Evolutionary conservation across 2,329 filamentous ascomycete genomes (phyloP), one percentile per base, ranked within the genome.

Genomic region (Xylaria multiplex): DNA sequence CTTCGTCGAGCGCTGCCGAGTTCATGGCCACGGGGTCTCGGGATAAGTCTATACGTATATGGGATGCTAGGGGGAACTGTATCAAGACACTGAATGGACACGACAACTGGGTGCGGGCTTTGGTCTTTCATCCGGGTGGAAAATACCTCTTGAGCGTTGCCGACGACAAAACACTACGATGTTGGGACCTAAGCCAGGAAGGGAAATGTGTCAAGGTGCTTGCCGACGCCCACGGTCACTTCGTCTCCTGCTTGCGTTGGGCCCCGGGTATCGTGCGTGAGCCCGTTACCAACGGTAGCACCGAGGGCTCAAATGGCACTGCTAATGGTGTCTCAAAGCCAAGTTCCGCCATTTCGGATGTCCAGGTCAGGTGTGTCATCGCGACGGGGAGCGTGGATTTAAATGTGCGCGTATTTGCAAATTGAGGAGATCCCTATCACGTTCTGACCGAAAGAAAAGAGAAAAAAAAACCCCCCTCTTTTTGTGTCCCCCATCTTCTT

Each of bases 151-250:
- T 98, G 6, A 94, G 91, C 6, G 92, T 91, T 22, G 87, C 91
- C 16, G 95, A 98, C 77, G 95, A 98, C 81, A 97, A 96, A 81
- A 94, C 93, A 4, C 84, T 98, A 66, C 86, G 94, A 62, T 97
- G 94, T 82, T 98, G 95, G 95, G 95, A 98, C 81, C 82, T 98
- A 30, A 86, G 87, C 30, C 95, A 98, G 77, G 93, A 97, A 77
- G 93, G 92, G 48, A 94, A 93, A 75, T 95, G 93, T 73, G 93
- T 97, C 71, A 95, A 95, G 79, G 90, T 88, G 0, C 81, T 98
- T 16, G 84, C 85, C 43, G 92, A 93, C 69, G 89, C 89, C 0
- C 93, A 97, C 76, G 89, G 86, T 4, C 93, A 93, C 76, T 97
- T 98, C 74, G 88, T 97, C 56, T 93, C 88, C 66, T 95, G 92